phyloP scores from a whole-genome alignment of 2,329 filamentous ascomycete species.

The Botryosphaeria agaves region DNA sequence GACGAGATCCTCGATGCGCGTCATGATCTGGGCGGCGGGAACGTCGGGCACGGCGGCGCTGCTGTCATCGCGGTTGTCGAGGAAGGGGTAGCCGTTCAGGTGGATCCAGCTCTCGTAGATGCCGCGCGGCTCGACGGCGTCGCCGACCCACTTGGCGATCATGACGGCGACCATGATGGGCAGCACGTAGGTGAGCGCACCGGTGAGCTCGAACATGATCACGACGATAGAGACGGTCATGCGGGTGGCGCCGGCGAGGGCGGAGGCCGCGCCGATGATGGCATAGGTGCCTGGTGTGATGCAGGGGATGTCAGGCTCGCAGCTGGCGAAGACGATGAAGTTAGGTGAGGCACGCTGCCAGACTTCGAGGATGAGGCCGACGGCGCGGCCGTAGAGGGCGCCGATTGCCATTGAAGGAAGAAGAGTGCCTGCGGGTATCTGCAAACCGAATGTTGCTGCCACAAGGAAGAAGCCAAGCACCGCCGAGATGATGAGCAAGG shows the following conservation, averaged over 20 bases:
- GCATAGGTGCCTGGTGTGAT: conserved; percentile 92
- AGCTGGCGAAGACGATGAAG: conserved; percentile 64
- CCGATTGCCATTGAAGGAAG: conserved; percentile 93
- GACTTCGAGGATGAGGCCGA: conserved; percentile 79
- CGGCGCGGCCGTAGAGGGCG: conserved; percentile 70
- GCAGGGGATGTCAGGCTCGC: conserved; percentile 72
- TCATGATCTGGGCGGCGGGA: conserved; percentile 80
- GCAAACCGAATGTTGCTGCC: conserved; percentile 78
- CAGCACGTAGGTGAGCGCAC: conserved; percentile 86
- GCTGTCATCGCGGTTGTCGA: conserved; percentile 74
- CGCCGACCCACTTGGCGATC: conserved; percentile 95
- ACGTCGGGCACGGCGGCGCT: conserved; percentile 56
- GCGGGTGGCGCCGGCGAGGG: conserved; percentile 81
- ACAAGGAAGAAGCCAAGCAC: conserved; percentile 73
- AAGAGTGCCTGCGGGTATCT: conserved; percentile 90
- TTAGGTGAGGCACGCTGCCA: conserved; percentile 63
- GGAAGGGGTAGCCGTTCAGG: conserved; percentile 85
- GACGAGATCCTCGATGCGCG: conserved; percentile 73
- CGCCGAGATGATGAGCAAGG: conserved; percentile 67
- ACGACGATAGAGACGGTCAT: conserved; percentile 98
- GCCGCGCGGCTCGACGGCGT: conserved; percentile 78
- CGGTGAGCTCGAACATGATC: conserved; percentile 98
- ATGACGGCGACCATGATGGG: conserved; percentile 99
- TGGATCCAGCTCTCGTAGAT: conserved; percentile 99
- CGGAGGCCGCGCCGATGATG: conserved; percentile 86